A percentile compares a stretch with the other conserved stretches of the same genome.
These are phyloP conservation scores for Collybiopsis confluens DNA, from an alignment of 768 basidiomycete species.

Conservation along the genomic window DNA sequence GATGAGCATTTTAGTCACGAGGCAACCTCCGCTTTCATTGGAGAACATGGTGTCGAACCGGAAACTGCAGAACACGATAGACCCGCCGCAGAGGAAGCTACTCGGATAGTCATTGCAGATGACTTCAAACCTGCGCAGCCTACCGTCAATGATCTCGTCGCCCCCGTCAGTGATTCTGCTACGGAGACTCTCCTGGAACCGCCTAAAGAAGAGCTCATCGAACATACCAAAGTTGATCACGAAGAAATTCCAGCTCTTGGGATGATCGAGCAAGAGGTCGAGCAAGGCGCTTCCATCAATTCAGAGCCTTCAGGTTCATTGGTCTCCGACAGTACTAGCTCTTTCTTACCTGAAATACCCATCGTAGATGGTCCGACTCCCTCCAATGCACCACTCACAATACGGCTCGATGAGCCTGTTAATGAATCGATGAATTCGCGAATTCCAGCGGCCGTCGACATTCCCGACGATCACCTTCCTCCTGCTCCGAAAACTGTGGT, in stretches of 20 bases:
- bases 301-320: neutral
- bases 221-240: too few relatives aligned
- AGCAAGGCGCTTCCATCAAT: neutral
- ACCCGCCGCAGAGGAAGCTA: too few relatives aligned
- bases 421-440: neutral
- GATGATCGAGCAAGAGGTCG: neutral
- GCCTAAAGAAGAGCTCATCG: too few relatives aligned
- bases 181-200: too few relatives aligned
- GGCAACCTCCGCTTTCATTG: too few relatives aligned
- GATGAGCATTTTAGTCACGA: too few relatives aligned
- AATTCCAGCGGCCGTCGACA: neutral
- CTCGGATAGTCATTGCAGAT: too few relatives aligned
- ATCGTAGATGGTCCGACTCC: neutral
- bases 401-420: neutral
- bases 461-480: neutral
- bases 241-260: neutral
- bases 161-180: too few relatives aligned
- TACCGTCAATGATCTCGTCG: too few relatives aligned
- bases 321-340: neutral
- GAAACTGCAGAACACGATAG: neutral
- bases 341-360: neutral
- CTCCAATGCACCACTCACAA: neutral
- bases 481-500: constrained; percentile 1
- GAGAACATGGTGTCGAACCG: neutral
- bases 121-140: too few relatives aligned